Percentiles rank a stretch among this genome's conserved stretches.
Evolutionary conservation across 805 yeast genomes (phyloP).

Genomic region (Nakazawaea ishiwadae): DNA sequence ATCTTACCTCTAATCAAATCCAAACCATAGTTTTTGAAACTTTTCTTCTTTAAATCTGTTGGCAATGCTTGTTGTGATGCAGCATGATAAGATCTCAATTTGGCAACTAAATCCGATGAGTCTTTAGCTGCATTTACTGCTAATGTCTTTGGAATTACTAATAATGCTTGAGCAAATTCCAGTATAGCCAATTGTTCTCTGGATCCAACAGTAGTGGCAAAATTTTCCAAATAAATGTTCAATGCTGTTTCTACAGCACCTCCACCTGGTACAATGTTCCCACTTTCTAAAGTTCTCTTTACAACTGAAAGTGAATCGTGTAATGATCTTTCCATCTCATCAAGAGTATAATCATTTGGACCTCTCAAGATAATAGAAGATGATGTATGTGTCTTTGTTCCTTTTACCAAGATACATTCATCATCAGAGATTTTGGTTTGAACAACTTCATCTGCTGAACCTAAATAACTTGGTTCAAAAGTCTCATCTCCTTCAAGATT

Average conservation of each 20-base stretch:
- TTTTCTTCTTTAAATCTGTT: constrained; percentile 78
- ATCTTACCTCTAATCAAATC: constrained; percentile 90
- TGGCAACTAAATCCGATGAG: constrained; percentile 90
- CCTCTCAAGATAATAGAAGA: constrained; percentile 93
- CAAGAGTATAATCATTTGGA: constrained; percentile 89
- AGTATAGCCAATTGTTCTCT: constrained; percentile 98
- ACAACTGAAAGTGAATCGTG: constrained; percentile 94
- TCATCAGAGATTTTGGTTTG: constrained; percentile 93
- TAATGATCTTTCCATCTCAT: constrained; percentile 97
- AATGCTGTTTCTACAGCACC: constrained; percentile 98
- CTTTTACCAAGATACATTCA: constrained; percentile 90
- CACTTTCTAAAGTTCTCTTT: constrained; percentile 92
- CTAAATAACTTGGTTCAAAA: constrained; percentile 79
- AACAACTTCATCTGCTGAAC: constrained; percentile 83
- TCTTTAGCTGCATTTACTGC: constrained; percentile 98
- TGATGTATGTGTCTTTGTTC: constrained; percentile 87
- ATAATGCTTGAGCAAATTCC: constrained; percentile 87
- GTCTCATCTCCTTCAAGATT: constrained; percentile 96
- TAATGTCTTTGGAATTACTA: constrained; percentile 91
- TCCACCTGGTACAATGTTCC: constrained; percentile 96
- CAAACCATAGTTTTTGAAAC: constrained; percentile 87
- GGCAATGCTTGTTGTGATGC: constrained; percentile 85
- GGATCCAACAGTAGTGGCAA: constrained; percentile 96
- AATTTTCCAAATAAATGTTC: constrained; percentile 90
- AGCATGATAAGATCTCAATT: constrained; percentile 93